Evolutionary conservation across 2,329 filamentous ascomycete species (phyloP).

Genomic region (Spiromastix sp.): DNA sequence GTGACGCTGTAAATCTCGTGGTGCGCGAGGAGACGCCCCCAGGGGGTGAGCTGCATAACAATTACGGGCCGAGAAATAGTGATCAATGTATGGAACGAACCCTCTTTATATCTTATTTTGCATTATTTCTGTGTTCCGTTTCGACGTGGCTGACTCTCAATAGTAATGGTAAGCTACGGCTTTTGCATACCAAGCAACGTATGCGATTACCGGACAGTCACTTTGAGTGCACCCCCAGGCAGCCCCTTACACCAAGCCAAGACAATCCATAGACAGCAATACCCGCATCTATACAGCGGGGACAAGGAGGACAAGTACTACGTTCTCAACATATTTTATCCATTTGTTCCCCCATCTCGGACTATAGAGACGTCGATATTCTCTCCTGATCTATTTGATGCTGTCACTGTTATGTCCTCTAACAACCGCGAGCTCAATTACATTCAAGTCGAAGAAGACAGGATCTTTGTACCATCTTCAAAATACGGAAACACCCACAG

Average conservation of each 20-base stretch:
- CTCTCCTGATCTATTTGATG: constrained; percentile 33
- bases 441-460: constrained; percentile 22
- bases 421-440: constrained; percentile 31
- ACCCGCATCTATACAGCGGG: constrained; percentile 20
- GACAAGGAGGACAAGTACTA: constrained; percentile 29
- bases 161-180: constrained; percentile 37
- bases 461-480: constrained; percentile 18
- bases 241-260: constrained; percentile 29
- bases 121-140: constrained; percentile 2
- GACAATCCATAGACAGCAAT: constrained; percentile 23
- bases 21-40: constrained; percentile 38
- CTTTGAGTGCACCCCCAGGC: constrained; percentile 27
- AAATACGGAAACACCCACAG: constrained; percentile 27
- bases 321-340: constrained; percentile 36
- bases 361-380: constrained; percentile 32
- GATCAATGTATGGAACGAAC: constrained; percentile 43
- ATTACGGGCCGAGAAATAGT: constrained; percentile 68
- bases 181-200: constrained; percentile 34
- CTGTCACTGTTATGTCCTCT: constrained; percentile 30
- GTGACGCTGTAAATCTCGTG: constrained; percentile 28
- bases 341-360: constrained; percentile 23
- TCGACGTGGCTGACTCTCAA: neutral
- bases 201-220: constrained; percentile 35
- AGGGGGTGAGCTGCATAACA: constrained; percentile 53
- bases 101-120: neutral